Evolutionary conservation across 1,284 basidiomycete species (phyloP), one percentile per base, ranked within the genome.

Genomic region (Melampsora abietis-canadensis): DNA sequence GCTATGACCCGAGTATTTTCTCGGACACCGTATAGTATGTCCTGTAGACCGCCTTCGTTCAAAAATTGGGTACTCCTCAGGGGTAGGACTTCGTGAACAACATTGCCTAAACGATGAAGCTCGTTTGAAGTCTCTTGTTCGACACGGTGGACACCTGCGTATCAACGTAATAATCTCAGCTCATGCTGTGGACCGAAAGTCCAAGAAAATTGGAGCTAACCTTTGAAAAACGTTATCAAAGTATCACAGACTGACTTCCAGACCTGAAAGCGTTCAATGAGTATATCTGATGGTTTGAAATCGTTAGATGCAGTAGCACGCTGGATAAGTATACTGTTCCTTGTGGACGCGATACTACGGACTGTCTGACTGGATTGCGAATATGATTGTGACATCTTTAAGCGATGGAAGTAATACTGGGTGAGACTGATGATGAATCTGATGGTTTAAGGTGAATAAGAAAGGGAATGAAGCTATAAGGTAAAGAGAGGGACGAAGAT

Each of bases 221-320:
- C 44, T 63, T 31, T 4, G 17, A 80, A 83, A 77, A 67, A 83
- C 83, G 88, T 62, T 76, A 93, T 91, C 76, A 97, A 88, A 85
- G 95, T 93, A 84, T 94, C 94, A 77, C 96, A 93, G 81, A 98
- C 96, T 68, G 88, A 88, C 84, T 95, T 95, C 92, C 92, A 95
- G 0, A 92, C 91, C 62, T 89, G 87, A 82, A 92, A 92, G 75
- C 95, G 89, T 83, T 98, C 95, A 80, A 98, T 97, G 82, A 98
- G 91, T 80, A 98, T 89, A 83, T 98, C 95, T 17, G 92, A 94
- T 0, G 95, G 95, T 76, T 89, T 88, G 76, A 98, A 87, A 85
- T 98, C 95, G 81, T 92, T 88, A 0, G 82, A 80, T 64, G 82
- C 83, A 10, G 82, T 83, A 78, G 81, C 81, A 79, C 83, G 83